Percentiles rank a stretch among this genome's conserved stretches.
Evolutionary conservation across 2,329 filamentous ascomycete species (phyloP).

Genomic region (Didymella segeticola): DNA sequence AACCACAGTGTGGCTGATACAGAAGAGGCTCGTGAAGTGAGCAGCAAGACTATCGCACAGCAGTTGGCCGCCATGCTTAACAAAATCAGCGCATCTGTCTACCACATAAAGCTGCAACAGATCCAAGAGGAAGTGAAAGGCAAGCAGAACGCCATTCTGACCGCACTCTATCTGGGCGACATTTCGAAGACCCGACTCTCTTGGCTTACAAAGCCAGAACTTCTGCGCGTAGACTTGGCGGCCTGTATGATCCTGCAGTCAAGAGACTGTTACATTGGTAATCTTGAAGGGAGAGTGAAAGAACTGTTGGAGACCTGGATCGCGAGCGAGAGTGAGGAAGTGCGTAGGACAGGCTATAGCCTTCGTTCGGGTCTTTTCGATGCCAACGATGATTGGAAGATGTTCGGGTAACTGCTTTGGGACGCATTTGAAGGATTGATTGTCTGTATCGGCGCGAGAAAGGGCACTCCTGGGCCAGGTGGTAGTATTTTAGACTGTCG

Average conservation of each 20-base stretch:
- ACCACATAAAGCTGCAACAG: conserved; percentile 23
- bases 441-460: no score
- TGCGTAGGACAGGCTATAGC: conserved; percentile 25
- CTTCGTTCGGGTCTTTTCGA: not conserved
- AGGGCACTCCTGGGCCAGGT: no score
- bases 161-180: conserved; percentile 31
- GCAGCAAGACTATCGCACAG: conserved; percentile 27
- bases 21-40: conserved; percentile 9
- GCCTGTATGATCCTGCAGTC: conserved; percentile 18
- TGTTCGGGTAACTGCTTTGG: no score
- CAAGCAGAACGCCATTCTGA: conserved; percentile 2
- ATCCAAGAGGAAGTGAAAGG: conserved; percentile 12
- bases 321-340: conserved; percentile 32
- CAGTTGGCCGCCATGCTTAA: conserved; percentile 23
- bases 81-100: conserved; percentile 21
- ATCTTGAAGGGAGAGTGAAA: conserved; percentile 16
- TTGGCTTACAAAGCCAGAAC: conserved; percentile 31
- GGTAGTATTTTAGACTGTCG: no score
- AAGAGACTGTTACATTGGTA: not conserved
- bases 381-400: not conserved
- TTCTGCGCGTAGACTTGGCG: conserved; percentile 36
- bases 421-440: no score
- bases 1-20: not conserved
- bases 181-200: conserved; percentile 28
- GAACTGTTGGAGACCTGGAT: conserved; percentile 28